phyloP scores from a whole-genome alignment of 257 asterid species.

The Capsicum rhomboideum region DNA sequence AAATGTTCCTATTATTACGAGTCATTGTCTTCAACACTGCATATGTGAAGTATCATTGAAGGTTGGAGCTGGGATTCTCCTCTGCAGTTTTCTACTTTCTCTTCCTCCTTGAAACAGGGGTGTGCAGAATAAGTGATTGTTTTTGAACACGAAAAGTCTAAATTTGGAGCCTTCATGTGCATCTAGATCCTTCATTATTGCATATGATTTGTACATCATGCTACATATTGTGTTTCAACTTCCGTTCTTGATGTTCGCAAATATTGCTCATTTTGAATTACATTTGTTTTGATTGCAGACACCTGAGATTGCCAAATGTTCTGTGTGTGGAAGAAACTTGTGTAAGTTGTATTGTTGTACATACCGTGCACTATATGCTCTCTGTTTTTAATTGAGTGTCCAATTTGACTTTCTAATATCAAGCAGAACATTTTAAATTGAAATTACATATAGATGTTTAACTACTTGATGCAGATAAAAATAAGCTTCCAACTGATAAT shows the following conservation, averaged over 20 bases:
- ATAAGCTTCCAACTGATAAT: neutral
- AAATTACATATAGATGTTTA: neutral
- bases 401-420: neutral
- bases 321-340: constrained; percentile 73
- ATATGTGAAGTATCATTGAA: neutral
- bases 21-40: neutral
- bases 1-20: neutral
- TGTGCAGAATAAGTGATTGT: neutral
- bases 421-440: neutral
- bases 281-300: constrained; percentile 48
- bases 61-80: neutral
- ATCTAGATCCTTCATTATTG: neutral
- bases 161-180: neutral
- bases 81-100: neutral
- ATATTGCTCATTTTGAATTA: neutral
- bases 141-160: neutral
- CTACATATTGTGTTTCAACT: neutral
- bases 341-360: constrained; percentile 44
- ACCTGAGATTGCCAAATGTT: constrained; percentile 60
- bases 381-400: neutral
- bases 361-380: neutral
- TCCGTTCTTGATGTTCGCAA: constrained; percentile 1
- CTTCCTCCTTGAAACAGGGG: neutral
- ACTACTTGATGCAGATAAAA: neutral
- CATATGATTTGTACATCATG: neutral